A percentile compares a stretch with the other conserved stretches of the same genome.
Evolutionary conservation across 352 stramenopile genomes (phyloP).

Genomic region (Pythium rishiriense): DNA sequence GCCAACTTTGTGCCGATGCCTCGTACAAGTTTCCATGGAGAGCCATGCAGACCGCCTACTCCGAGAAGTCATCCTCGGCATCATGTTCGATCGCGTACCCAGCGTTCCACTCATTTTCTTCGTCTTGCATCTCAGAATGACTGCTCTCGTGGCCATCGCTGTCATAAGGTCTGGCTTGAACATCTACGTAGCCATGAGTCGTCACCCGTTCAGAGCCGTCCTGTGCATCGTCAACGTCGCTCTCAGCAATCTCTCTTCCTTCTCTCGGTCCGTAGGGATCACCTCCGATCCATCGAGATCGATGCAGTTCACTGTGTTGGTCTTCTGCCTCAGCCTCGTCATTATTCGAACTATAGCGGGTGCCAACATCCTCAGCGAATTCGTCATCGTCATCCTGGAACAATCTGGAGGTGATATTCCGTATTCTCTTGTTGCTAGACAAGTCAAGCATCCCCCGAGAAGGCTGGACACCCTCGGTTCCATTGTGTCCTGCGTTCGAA

Average conservation of each 20-base stretch:
- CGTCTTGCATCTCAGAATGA: constrained; percentile 3
- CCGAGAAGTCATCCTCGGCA: background rate
- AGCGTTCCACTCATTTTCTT: constrained; percentile 5
- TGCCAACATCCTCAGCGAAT: background rate
- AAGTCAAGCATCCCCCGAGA: background rate
- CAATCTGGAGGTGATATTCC: constrained; percentile 12
- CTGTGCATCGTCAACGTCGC: background rate
- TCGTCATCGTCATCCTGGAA: constrained; percentile 24
- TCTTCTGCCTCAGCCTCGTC: constrained; percentile 9
- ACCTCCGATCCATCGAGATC: constrained; percentile 19
- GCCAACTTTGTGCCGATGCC: constrained; percentile 48
- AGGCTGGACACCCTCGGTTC: background rate
- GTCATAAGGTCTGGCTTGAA: background rate
- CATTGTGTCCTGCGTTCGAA: constrained; percentile 9
- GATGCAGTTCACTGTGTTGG: background rate
- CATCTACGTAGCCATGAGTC: background rate
- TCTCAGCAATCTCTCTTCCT: background rate
- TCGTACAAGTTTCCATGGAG: too few species aligned
- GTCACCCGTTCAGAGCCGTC: background rate
- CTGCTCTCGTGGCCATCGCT: background rate
- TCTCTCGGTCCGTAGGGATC: constrained; percentile 13
- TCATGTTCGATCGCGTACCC: background rate
- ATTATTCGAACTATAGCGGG: background rate
- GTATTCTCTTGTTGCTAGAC: constrained; percentile 18
- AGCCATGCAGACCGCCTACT: too few species aligned